A percentile compares a stretch with the other conserved stretches of the same genome.
Evolutionary conservation across 1,284 basidiomycete genomes (phyloP).

Genomic region (Xerocomus minutiporus): DNA sequence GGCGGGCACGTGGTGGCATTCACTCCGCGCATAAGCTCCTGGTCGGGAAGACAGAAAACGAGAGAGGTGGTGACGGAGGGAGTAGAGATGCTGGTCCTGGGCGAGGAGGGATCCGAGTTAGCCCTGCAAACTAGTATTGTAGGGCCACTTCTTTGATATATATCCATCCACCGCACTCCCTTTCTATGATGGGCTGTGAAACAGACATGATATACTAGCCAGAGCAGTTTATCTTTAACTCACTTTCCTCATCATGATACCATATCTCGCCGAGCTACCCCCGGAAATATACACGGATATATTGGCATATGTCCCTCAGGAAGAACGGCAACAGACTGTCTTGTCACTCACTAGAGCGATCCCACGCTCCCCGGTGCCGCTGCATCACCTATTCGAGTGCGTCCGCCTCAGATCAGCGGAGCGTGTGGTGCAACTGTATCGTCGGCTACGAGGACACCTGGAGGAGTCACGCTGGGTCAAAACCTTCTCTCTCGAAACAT

Average conservation of each 20-base stretch:
- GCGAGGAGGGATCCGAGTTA: conserved; percentile 29
- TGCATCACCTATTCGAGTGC: conserved; percentile 46
- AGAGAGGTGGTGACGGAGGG: conserved; percentile 47
- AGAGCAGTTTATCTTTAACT: neutral
- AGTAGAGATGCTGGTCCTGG: conserved; percentile 39
- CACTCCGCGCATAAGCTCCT: conserved; percentile 40
- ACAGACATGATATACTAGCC: neutral
- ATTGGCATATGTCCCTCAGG: conserved; percentile 40
- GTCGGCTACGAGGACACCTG: conserved; percentile 40
- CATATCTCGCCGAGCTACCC: conserved; percentile 40
- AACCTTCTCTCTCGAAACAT: conserved; percentile 48
- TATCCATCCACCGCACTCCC: neutral
- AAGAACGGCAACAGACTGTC: conserved; percentile 40
- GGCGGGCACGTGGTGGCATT: conserved; percentile 48
- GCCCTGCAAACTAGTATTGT: conserved; percentile 32
- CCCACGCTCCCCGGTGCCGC: conserved; percentile 50
- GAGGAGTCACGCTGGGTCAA: conserved; percentile 39
- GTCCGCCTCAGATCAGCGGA: conserved; percentile 43
- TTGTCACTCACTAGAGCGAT: conserved; percentile 53
- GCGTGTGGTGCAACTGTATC: conserved; percentile 46
- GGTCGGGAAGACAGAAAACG: conserved; percentile 43
- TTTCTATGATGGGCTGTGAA: neutral
- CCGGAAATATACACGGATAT: conserved; percentile 57
- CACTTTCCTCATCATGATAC: conserved; percentile 10
- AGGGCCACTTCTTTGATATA: conserved; percentile 22